These are phyloP conservation scores for Candolleomyces eurysporus DNA, from an alignment of 768 basidiomycete genomes.

Conservation along the genomic window DNA sequence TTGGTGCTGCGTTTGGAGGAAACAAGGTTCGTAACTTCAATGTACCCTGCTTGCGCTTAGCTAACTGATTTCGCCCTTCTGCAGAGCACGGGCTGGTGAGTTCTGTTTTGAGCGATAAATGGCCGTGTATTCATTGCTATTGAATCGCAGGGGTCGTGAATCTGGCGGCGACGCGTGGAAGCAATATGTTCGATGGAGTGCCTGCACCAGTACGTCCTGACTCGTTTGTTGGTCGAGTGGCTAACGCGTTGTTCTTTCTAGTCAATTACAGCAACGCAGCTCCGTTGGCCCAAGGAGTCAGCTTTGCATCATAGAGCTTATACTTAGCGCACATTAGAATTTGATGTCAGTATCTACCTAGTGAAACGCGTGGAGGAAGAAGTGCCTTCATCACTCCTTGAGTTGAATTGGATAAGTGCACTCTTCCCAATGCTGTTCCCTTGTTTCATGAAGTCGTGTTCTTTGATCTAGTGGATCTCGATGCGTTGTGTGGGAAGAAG, in stretches of 20 bases:
- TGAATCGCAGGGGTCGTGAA: constrained; percentile 76
- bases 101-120: constrained; percentile 14
- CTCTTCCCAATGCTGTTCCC: too few relatives aligned
- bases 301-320: constrained; percentile 53
- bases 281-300: constrained; percentile 91
- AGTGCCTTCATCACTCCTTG: constrained; percentile 12
- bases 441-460: background rate
- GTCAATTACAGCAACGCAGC: constrained; percentile 90
- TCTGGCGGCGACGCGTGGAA: constrained; percentile 99
- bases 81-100: constrained; percentile 83
- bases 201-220: constrained; percentile 63
- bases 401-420: background rate
- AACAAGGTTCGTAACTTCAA: constrained; percentile 62
- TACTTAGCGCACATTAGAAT: background rate
- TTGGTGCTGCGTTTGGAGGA: constrained; percentile 87
- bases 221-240: background rate
- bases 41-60: background rate
- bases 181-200: constrained; percentile 90
- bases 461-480: constrained; percentile 18
- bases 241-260: constrained; percentile 19
- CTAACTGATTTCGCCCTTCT: constrained; percentile 4
- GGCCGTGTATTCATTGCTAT: constrained; percentile 16
- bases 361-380: constrained; percentile 8
- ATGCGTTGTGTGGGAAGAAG: constrained; percentile 5
- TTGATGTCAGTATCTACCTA: constrained; percentile 1